These are phyloP conservation scores for Cryomyces antarcticus DNA, from an alignment of 495 filamentous ascomycete species.

Conservation along the genomic window DNA sequence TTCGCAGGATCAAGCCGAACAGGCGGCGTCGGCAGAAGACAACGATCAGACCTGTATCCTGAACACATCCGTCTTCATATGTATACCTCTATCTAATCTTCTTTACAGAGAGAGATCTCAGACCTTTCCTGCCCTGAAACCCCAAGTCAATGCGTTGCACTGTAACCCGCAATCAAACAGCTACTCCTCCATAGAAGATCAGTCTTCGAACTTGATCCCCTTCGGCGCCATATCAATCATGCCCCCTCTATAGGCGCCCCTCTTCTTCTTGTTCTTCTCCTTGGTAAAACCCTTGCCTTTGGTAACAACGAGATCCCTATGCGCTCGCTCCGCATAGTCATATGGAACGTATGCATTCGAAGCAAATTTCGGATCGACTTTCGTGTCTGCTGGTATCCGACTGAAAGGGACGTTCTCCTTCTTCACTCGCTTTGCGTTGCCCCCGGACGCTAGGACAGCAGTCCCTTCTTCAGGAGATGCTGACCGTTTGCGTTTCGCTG, in stretches of 20 bases:
- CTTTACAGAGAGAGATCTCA: no score
- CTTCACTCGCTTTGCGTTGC: conserved; percentile 17
- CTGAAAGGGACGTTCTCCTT: conserved; percentile 41
- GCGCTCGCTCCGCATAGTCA: conserved; percentile 75
- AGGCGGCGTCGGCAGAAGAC: no score
- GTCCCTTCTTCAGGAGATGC: no score
- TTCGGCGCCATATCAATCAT: conserved; percentile 43
- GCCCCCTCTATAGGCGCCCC: conserved; percentile 73
- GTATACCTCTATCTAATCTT: no score
- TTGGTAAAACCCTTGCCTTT: conserved; percentile 97
- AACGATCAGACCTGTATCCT: no score
- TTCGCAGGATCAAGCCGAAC: no score
- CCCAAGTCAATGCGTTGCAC: no score
- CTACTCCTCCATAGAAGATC: neutral
- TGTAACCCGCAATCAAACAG: no score
- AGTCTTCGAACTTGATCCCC: conserved; percentile 18
- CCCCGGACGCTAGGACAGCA: neutral
- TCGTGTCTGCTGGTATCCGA: conserved; percentile 34
- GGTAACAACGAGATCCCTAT: conserved; percentile 69
- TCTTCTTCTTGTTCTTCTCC: conserved; percentile 97
- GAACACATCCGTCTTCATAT: no score
- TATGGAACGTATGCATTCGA: conserved; percentile 61
- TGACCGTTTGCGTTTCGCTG: no score
- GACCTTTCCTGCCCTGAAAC: no score
- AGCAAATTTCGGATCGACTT: conserved; percentile 38